Base-by-base conservation (phyloP, 257 asterid species). In the Vinca minor region DNA sequence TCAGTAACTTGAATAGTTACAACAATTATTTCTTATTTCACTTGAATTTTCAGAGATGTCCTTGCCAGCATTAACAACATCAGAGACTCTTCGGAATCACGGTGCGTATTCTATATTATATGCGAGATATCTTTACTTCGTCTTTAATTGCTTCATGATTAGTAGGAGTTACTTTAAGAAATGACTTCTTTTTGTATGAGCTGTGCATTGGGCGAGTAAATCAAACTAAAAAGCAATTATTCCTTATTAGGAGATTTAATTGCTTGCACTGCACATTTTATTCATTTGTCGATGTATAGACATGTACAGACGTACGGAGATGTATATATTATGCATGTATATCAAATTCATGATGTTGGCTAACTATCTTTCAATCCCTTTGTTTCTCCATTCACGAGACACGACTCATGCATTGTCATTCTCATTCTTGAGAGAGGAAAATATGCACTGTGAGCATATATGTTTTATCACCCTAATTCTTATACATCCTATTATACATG, bases 61-160 rank as follows among this genome's bases (percentile, higher is more conserved):
- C 39, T 82, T 93, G 79, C 97, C 97, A 17, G 99, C 97, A 62
- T 79, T 93, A 53, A 97, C 99, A 52, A 85, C 91, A 47, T 83
- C 95, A 23, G 77, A 77, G 67, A 83, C 77, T 67, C 66, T 70
- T 71, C 89, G 86, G 8, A 79, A 75, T 71, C 75, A 76, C 66
- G 93, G 95, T 88, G 52, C 32, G 86, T 71, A 41, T 57, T 57
- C 66, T 56, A n/a, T n/a, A n/a, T n/a, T n/a, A n/a, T n/a, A n/a
- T n/a, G n/a, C n/a, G n/a, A n/a, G n/a, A n/a, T n/a, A n/a, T n/a
- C n/a, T n/a, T n/a, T 10, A 17, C 18, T 28, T 25, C 20, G 4
- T 53, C 4, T 52, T 53, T 31, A 23, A 23, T 25, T 11, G 57
- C 6, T 21, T 23, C 18, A 3, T n/a, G 29, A 9, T 3, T n/a